Evolutionary conservation across 768 basidiomycete species (phyloP).

Genomic region (Auriscalpium vulgare): DNA sequence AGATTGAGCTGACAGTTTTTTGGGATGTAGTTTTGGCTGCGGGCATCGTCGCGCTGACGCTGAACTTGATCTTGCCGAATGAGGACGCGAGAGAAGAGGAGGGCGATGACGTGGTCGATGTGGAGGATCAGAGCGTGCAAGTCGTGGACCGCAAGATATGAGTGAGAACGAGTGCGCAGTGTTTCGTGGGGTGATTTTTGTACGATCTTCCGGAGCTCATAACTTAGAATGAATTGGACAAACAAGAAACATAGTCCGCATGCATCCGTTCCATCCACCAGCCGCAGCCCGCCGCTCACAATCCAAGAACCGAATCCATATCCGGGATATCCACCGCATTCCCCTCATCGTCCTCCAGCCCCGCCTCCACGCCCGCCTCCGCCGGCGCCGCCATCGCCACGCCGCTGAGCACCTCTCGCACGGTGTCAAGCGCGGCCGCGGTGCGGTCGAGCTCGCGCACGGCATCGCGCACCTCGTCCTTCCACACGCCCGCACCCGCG

Average conservation of each 20-base stretch:
- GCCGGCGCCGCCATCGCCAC: neutral
- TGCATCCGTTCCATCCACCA: neutral
- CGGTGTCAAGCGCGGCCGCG: neutral
- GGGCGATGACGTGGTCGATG: neutral
- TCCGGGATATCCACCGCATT: neutral
- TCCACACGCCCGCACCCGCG: no score
- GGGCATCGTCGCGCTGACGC: slow-evolving; percentile 35
- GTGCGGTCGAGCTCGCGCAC: neutral
- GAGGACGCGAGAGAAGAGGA: slow-evolving; percentile 14
- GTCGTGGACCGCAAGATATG: neutral
- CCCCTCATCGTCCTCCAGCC: neutral
- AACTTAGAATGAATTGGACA: no score
- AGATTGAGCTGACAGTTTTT: neutral
- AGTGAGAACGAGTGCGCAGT: no score
- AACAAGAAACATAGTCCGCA: no score
- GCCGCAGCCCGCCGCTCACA: no score
- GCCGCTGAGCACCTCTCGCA: neutral
- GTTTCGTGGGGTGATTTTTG: no score
- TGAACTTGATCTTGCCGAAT: slow-evolving; percentile 39
- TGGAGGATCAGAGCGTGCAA: neutral
- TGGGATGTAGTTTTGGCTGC: slow-evolving; percentile 30
- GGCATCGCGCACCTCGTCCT: neutral
- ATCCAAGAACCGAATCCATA: neutral
- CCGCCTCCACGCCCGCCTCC: neutral
- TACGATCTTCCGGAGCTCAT: no score